These are phyloP conservation scores for Monosporozyma siamensis DNA, from an alignment of 805 yeast species.

Conservation along the genomic window DNA sequence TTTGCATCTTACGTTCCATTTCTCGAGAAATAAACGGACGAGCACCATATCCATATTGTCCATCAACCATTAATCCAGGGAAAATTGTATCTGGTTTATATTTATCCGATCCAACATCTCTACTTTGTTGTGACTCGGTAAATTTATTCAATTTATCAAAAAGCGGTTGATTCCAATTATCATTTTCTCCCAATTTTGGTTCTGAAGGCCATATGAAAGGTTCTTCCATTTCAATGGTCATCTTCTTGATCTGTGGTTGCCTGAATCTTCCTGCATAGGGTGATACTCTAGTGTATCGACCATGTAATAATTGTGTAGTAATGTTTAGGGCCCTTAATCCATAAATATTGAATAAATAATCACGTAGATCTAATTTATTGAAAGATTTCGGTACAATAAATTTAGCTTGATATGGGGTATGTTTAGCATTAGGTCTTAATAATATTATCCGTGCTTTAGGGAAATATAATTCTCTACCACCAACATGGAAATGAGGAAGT, in stretches of 20 bases:
- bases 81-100: constrained; percentile 61
- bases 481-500: constrained; percentile 72
- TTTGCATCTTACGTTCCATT: background rate
- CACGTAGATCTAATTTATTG: constrained; percentile 90
- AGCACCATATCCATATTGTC: constrained; percentile 42
- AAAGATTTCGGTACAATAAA: constrained; percentile 89
- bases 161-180: constrained; percentile 29
- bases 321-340: constrained; percentile 84
- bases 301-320: constrained; percentile 76
- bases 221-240: constrained; percentile 93
- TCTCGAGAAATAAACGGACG: constrained; percentile 53
- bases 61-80: constrained; percentile 43
- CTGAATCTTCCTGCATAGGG: constrained; percentile 60
- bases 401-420: constrained; percentile 94
- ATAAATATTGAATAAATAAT: constrained; percentile 81
- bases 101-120: constrained; percentile 52
- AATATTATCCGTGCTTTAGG: constrained; percentile 79
- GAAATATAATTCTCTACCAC: constrained; percentile 66
- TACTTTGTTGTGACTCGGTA: constrained; percentile 34
- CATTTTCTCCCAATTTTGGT: constrained; percentile 32
- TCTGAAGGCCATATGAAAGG: constrained; percentile 93
- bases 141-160: constrained; percentile 30
- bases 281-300: constrained; percentile 53
- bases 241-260: constrained; percentile 76
- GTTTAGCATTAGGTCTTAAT: constrained; percentile 88